Evolutionary conservation across 2,329 filamentous ascomycete species (phyloP).

Genomic region (Sclerotinia borealis): DNA sequence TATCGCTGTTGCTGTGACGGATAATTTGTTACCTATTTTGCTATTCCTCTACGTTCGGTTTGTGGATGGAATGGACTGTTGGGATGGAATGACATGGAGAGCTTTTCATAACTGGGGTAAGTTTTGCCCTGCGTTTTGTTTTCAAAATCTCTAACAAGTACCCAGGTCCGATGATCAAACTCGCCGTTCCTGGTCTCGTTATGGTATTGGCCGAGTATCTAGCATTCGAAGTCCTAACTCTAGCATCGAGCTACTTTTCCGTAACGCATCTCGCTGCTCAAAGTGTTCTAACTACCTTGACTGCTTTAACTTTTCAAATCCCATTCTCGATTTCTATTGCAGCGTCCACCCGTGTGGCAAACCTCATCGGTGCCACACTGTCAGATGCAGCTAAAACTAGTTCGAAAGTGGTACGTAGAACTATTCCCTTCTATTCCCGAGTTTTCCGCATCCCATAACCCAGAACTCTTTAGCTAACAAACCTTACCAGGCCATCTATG

Average conservation of each 20-base stretch:
- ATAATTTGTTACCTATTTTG: slow-evolving; percentile 67
- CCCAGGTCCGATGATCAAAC: slow-evolving; percentile 67
- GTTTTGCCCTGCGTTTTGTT: slow-evolving; percentile 5
- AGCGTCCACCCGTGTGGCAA: slow-evolving; percentile 80
- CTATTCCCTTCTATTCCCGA: not conserved
- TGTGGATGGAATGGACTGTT: slow-evolving; percentile 67
- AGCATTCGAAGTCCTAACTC: slow-evolving; percentile 84
- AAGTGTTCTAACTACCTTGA: slow-evolving; percentile 73
- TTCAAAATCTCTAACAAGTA: slow-evolving; percentile 12
- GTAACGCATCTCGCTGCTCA: slow-evolving; percentile 80
- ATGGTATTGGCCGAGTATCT: slow-evolving; percentile 95
- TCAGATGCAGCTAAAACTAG: slow-evolving; percentile 74
- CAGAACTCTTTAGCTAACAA: not conserved
- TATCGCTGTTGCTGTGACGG: slow-evolving; percentile 68
- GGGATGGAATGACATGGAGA: slow-evolving; percentile 69
- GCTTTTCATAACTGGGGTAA: slow-evolving; percentile 65
- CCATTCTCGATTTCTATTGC: slow-evolving; percentile 90
- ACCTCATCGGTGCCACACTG: slow-evolving; percentile 82
- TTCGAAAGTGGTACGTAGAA: slow-evolving; percentile 53
- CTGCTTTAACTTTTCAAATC: slow-evolving; percentile 79
- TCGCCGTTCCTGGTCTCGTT: slow-evolving; percentile 81
- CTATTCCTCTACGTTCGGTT: slow-evolving; percentile 70
- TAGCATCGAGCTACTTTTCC: slow-evolving; percentile 75
- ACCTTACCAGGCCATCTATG: slow-evolving; percentile 46
- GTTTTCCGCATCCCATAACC: not conserved